A percentile compares a stretch with the other conserved stretches of the same genome.
Conservation (phyloP, 2,329 filamentous ascomycete species). For the Xylariaceae sp. region DNA sequence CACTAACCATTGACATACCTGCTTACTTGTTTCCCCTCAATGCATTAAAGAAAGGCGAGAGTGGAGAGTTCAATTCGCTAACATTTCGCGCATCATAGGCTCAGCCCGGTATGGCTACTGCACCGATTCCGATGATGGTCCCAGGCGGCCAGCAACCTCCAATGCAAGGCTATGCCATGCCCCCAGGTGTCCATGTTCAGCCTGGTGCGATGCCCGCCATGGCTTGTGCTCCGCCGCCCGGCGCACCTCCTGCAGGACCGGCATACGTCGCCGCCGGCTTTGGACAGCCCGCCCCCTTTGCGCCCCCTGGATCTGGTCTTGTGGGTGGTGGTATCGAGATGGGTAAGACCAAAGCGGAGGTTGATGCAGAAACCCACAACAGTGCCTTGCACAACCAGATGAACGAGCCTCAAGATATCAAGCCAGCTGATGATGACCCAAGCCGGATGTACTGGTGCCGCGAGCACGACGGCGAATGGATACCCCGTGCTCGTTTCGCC, state of each 20-base stretch:
- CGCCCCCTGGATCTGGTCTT: constrained; percentile 4
- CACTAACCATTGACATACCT: not conserved
- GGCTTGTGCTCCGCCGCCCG: not conserved
- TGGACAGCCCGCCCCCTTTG: constrained; percentile 7
- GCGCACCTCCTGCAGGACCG: constrained; percentile 2
- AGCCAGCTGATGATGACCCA: constrained; percentile 55
- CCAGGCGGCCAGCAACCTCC: constrained; percentile 17
- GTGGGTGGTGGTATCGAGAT: constrained; percentile 24
- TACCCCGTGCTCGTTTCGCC: constrained; percentile 52
- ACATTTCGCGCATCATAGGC: constrained; percentile 19
- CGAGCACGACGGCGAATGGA: constrained; percentile 56
- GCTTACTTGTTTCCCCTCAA: not conserved
- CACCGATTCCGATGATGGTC: constrained; percentile 21
- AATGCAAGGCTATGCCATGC: constrained; percentile 9
- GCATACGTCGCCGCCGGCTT: constrained; percentile 6
- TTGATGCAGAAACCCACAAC: constrained; percentile 42
- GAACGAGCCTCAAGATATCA: constrained; percentile 56
- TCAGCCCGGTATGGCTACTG: constrained; percentile 19
- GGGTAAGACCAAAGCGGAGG: constrained; percentile 46
- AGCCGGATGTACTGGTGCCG: constrained; percentile 57
- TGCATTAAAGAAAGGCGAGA: no score
- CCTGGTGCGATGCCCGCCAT: constrained; percentile 9
- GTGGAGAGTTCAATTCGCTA: constrained; percentile 11
- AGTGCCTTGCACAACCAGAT: constrained; percentile 46
- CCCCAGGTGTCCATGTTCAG: constrained; percentile 2